Evolutionary conservation across 805 yeast species (phyloP).

Genomic region (Candida alai): DNA sequence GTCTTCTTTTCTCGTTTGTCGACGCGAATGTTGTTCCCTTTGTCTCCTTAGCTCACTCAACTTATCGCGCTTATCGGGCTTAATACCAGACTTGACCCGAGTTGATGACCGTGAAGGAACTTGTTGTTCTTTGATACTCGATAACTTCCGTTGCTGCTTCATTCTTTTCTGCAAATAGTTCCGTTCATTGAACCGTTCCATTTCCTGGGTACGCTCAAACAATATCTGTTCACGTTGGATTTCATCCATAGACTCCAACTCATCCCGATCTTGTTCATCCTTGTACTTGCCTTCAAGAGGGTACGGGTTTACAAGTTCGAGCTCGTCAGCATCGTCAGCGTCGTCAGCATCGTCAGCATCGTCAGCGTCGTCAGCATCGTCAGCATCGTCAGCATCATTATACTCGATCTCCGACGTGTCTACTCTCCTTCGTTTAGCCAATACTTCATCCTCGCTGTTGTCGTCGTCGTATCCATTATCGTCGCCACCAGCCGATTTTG

Average conservation of each 20-base stretch:
- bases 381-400: conserved; percentile 19
- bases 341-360: conserved; percentile 29
- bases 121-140: conserved; percentile 15
- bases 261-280: conserved; percentile 70
- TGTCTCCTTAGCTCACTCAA: conserved; percentile 72
- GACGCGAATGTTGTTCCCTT: conserved; percentile 59
- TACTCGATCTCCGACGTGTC: conserved; percentile 4
- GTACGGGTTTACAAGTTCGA: conserved; percentile 61
- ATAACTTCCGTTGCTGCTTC: conserved; percentile 28
- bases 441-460: conserved; percentile 9
- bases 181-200: conserved; percentile 85
- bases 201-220: conserved; percentile 88
- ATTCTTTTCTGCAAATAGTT: conserved; percentile 80
- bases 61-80: conserved; percentile 44
- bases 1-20: conserved; percentile 29
- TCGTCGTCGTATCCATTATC: conserved; percentile 28
- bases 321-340: conserved; percentile 31
- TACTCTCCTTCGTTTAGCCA: conserved; percentile 9
- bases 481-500: conserved; percentile 13
- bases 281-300: conserved; percentile 91
- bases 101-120: conserved; percentile 36
- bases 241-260: conserved; percentile 75
- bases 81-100: conserved; percentile 30
- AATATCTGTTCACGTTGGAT: conserved; percentile 86
- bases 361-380: conserved; percentile 28